These are phyloP conservation scores for Cladosporium sphaerospermum DNA, from an alignment of 2,329 filamentous ascomycete genomes.

Conservation along the genomic window DNA sequence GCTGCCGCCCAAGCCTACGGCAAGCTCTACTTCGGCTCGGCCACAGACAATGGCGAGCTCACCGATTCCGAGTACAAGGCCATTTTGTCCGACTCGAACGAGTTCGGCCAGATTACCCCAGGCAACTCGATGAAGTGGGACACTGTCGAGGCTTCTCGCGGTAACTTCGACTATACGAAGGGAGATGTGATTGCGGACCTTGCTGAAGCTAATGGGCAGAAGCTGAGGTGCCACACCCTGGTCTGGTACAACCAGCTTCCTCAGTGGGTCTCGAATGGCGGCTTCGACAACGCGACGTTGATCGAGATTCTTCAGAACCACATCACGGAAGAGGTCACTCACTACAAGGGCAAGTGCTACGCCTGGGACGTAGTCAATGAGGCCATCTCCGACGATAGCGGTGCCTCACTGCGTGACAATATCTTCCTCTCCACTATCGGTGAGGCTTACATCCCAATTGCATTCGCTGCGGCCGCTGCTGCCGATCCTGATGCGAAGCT, in stretches of 20 bases:
- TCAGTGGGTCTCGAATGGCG: constrained; percentile 41
- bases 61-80: constrained; percentile 50
- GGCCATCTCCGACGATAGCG: constrained; percentile 48
- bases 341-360: constrained; percentile 56
- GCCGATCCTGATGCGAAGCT: constrained; percentile 53
- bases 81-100: constrained; percentile 49
- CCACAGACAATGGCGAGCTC: constrained; percentile 49
- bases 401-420: constrained; percentile 45
- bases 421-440: constrained; percentile 54
- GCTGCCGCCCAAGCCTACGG: constrained; percentile 20
- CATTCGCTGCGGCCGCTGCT: constrained; percentile 51
- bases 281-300: constrained; percentile 55
- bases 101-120: constrained; percentile 61
- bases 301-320: constrained; percentile 53
- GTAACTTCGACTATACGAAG: constrained; percentile 51
- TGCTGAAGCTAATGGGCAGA: constrained; percentile 35
- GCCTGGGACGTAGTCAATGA: constrained; percentile 64
- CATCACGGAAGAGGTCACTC: constrained; percentile 51
- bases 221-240: constrained; percentile 43
- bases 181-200: constrained; percentile 47
- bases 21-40: constrained; percentile 37
- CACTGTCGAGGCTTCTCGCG: constrained; percentile 51
- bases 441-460: constrained; percentile 51
- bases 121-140: constrained; percentile 62
- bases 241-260: constrained; percentile 49